Evolutionary conservation across 2,329 filamentous ascomycete species (phyloP).

Genomic region (Paramyrothecium sp.): DNA sequence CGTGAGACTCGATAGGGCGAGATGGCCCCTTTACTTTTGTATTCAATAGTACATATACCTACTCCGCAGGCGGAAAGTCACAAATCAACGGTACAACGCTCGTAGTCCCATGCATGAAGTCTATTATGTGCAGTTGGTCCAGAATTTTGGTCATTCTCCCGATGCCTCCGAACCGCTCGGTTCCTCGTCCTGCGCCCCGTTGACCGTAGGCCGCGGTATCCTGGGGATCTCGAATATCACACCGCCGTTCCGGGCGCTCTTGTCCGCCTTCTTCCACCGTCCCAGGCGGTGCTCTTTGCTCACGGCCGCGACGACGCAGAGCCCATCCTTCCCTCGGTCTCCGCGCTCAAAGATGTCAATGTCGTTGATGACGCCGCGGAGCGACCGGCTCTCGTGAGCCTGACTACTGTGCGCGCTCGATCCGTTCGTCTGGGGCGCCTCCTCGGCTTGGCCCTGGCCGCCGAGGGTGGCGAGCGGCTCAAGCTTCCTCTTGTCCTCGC

Average conservation of each 20-base stretch:
- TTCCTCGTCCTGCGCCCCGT: slow-evolving; percentile 28
- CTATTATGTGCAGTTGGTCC: not conserved
- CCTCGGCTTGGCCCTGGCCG: slow-evolving; percentile 14
- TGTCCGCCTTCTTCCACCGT: slow-evolving; percentile 70
- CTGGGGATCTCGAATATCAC: slow-evolving; percentile 80
- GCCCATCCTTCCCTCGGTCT: slow-evolving; percentile 69
- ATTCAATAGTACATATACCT: no score
- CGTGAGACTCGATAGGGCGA: no score
- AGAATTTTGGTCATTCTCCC: not conserved
- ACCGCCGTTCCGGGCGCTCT: slow-evolving; percentile 74
- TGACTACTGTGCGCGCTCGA: not conserved
- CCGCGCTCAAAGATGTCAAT: slow-evolving; percentile 85
- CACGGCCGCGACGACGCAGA: slow-evolving; percentile 83
- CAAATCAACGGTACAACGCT: not conserved
- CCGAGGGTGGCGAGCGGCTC: slow-evolving; percentile 70
- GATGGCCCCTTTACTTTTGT: no score
- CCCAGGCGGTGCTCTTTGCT: slow-evolving; percentile 85
- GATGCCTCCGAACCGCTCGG: not conserved
- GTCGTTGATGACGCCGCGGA: slow-evolving; percentile 83
- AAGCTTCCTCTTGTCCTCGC: slow-evolving; percentile 77
- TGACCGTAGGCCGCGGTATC: slow-evolving; percentile 28
- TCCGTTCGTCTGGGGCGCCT: slow-evolving; percentile 18
- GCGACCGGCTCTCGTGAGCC: slow-evolving; percentile 21
- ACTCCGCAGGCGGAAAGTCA: no score
- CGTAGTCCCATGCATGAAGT: not conserved